A percentile compares a stretch with the other conserved stretches of the same genome.
Conservation (phyloP, 2,329 filamentous ascomycete genomes). For the Nannizziopsis arthrosporioides region DNA sequence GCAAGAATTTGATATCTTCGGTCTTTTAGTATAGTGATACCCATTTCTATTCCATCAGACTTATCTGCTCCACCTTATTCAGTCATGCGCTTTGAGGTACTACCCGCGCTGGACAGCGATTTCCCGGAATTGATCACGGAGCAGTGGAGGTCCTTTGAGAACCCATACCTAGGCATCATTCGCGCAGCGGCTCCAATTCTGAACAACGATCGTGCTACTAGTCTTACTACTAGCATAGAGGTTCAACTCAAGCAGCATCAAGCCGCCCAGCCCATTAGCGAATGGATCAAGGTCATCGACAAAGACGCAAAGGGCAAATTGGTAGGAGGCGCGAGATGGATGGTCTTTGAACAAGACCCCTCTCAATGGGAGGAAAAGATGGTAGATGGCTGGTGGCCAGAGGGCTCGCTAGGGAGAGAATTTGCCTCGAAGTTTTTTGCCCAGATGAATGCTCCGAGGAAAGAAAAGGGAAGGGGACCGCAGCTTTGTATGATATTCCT, state of each 20-base stretch:
- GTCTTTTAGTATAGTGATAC: background rate
- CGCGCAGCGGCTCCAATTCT: slow-evolving; percentile 22
- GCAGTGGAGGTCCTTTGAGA: slow-evolving; percentile 16
- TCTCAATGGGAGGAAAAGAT: slow-evolving; percentile 14
- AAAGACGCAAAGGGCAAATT: slow-evolving; percentile 20
- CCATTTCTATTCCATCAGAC: background rate
- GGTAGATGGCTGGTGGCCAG: slow-evolving; percentile 25
- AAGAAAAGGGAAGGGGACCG: slow-evolving; percentile 16
- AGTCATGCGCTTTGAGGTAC: slow-evolving; percentile 9
- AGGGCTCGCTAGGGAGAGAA: slow-evolving; percentile 17
- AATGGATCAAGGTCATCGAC: slow-evolving; percentile 26
- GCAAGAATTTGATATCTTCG: background rate
- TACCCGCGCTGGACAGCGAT: slow-evolving; percentile 6
- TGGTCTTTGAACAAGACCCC: slow-evolving; percentile 22
- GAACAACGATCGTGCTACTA: slow-evolving; percentile 14
- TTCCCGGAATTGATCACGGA: slow-evolving; percentile 12
- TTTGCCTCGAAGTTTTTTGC: slow-evolving; percentile 17
- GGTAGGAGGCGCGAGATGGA: slow-evolving; percentile 24
- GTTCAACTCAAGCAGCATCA: slow-evolving; percentile 20
- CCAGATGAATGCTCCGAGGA: slow-evolving; percentile 15
- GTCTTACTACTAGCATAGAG: slow-evolving; percentile 13
- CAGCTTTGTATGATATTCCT: slow-evolving; percentile 17
- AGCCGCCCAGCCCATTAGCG: slow-evolving; percentile 19
- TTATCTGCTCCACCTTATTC: background rate
- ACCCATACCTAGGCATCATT: slow-evolving; percentile 20